Evolutionary conservation across 1,284 basidiomycete species (phyloP).

Genomic region (Cutaneotrichosporon mucoides): DNA sequence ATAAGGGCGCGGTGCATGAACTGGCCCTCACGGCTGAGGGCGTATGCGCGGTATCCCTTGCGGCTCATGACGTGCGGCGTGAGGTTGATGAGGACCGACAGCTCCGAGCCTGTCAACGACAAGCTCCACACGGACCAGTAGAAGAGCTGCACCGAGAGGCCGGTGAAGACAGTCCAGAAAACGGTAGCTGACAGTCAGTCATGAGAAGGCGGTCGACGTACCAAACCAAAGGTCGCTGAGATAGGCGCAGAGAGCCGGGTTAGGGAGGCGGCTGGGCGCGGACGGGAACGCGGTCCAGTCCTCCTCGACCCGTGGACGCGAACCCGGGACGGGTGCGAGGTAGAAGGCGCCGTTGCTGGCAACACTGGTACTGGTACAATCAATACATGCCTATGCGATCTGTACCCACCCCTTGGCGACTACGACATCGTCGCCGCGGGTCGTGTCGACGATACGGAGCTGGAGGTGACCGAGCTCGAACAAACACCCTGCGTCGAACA

Average conservation of each 20-base stretch:
- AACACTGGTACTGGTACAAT: constrained; percentile 3
- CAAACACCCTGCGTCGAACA: constrained; percentile 67
- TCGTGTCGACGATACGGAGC: constrained; percentile 18
- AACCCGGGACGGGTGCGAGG: constrained; percentile 7
- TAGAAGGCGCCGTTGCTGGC: constrained; percentile 3
- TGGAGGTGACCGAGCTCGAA: constrained; percentile 55
- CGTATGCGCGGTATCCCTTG: constrained; percentile 52
- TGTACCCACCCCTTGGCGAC: constrained; percentile 13
- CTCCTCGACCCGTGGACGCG: constrained; percentile 10
- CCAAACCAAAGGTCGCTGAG: constrained; percentile 43
- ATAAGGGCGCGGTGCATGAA: constrained; percentile 55
- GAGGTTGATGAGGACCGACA: constrained; percentile 63
- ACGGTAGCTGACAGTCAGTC: constrained; percentile 60
- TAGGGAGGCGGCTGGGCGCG: constrained; percentile 4
- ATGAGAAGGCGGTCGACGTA: constrained; percentile 14
- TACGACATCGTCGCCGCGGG: constrained; percentile 9
- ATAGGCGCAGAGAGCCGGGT: constrained; percentile 25
- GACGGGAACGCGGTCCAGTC: constrained; percentile 22
- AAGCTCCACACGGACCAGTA: constrained; percentile 91
- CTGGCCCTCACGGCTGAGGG: constrained; percentile 54
- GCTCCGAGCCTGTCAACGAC: constrained; percentile 62
- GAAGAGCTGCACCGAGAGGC: constrained; percentile 76
- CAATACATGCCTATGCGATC: constrained; percentile 7
- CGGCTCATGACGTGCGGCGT: constrained; percentile 62
- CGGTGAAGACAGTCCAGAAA: constrained; percentile 84